A percentile compares a stretch with the other conserved stretches of the same genome.
phyloP scores from a whole-genome alignment of 495 filamentous ascomycete genomes.

The Aspergillus nidulans region DNA sequence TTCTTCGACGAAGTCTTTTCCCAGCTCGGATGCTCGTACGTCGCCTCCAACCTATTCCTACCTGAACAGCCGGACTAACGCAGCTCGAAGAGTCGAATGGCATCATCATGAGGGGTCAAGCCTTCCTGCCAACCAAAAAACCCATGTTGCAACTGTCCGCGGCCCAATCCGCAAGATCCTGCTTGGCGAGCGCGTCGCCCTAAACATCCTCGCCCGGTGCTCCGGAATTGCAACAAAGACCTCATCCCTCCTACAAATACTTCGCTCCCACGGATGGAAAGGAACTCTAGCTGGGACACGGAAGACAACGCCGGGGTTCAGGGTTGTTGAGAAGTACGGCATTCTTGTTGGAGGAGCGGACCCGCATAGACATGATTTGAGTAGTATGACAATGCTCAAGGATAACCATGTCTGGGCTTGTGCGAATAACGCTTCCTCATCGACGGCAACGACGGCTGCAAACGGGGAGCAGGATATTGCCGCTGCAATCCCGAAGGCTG shows the following conservation, averaged over 20 bases:
- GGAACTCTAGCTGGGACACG: conserved; percentile 90
- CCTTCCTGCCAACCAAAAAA: conserved; percentile 46
- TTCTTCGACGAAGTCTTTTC: conserved; percentile 94
- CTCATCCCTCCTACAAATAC: conserved; percentile 43
- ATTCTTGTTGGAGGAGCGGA: conserved; percentile 92
- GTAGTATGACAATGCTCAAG: conserved; percentile 96
- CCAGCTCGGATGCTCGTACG: conserved; percentile 78
- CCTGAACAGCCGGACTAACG: background rate
- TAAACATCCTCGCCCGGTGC: conserved; percentile 88
- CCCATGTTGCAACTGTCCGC: conserved; percentile 70
- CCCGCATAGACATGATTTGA: conserved; percentile 85
- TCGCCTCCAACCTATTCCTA: conserved; percentile 5
- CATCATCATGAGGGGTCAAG: conserved; percentile 69
- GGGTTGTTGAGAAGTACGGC: conserved; percentile 95
- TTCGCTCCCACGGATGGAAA: conserved; percentile 62
- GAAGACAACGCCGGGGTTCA: conserved; percentile 95
- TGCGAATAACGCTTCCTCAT: conserved; percentile 41
- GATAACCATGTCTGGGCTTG: conserved; percentile 96
- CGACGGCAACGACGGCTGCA: background rate
- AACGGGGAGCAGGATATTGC: conserved; percentile 27
- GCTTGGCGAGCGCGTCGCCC: conserved; percentile 85
- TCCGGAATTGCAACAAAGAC: conserved; percentile 83
- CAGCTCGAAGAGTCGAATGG: conserved; percentile 69
- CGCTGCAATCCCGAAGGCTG: conserved; percentile 77
- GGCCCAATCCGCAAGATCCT: conserved; percentile 84